Evolutionary conservation across 805 yeast species (phyloP), one percentile per base, ranked within the genome.

Genomic region (Wickerhamiella galacta): DNA sequence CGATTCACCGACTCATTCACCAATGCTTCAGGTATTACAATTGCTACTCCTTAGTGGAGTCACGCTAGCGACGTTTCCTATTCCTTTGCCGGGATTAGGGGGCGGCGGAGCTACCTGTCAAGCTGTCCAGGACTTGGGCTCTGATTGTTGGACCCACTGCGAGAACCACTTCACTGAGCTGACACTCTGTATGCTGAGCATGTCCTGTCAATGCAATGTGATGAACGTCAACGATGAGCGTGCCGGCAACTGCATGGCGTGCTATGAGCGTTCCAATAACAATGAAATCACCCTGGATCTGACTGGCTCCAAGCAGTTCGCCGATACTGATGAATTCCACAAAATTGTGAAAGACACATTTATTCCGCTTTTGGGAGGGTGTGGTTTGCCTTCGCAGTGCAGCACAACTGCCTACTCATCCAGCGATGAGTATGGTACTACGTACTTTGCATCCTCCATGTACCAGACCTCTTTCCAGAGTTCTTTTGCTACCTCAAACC

Each of bases 261-360:
- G 35, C 17, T 33, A 33, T 15, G 24, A 19, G 7, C 21, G 17
- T 4, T 28, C 32, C 4, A 9, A 14, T 18, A 23, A 18, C 17
- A 20, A 21, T 7, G 18, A 8, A n/a, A 10, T 43, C 10, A 12
- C 12, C 15, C 31, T 40, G 6, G 37, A 43, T 29, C 42, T 43
- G 30, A 16, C 30, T 16, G 15, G 11, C 4, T 42, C 47, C 2
- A 15, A 28, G 4, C 22, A 36, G 18, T 42, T 38, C 30, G 31
- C 38, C 27, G 35, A 22, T 29, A 28, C 30, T 17, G 35, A 32
- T 9, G 39, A 43, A 20, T 32, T 43, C 25, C 37, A 34, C 27
- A 36, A 38, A 23, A 36, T 42, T 25, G 43, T 45, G 6, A 34
- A 42, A n/a, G 24, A 38, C 11, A 36, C 43, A 3, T 40, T 42